phyloP scores from a whole-genome alignment of 176 grass and related monocot species.

The Aegilops speltoides region DNA sequence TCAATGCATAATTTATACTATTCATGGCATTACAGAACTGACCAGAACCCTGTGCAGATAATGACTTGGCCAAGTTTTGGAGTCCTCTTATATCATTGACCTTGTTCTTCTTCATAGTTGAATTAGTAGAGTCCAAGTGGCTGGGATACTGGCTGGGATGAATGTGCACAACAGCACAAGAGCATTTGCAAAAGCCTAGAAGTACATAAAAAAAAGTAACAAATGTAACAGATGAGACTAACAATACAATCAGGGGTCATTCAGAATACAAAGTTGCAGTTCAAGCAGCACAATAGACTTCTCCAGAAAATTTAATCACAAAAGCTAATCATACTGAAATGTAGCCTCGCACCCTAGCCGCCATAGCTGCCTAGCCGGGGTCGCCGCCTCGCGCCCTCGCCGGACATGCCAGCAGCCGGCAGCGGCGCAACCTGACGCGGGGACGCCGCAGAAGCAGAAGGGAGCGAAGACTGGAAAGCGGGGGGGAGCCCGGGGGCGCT shows the following conservation, averaged over 20 bases:
- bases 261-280: neutral
- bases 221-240: neutral
- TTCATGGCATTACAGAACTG: neutral
- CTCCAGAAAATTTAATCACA: neutral
- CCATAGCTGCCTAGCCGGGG: too few species aligned
- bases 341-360: too few species aligned
- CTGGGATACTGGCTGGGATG: neutral
- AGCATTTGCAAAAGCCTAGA: constrained; percentile 73
- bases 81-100: constrained; percentile 48
- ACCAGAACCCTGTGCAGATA: constrained; percentile 35
- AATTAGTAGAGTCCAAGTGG: constrained; percentile 9
- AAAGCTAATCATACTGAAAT: neutral
- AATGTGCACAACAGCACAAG: constrained; percentile 36
- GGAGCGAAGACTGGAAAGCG: too few species aligned
- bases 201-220: constrained; percentile 3
- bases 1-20: neutral
- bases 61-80: constrained; percentile 55
- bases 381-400: too few species aligned
- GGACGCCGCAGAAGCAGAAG: too few species aligned
- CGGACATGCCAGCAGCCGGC: too few species aligned
- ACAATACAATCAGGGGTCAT: neutral
- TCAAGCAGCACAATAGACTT: neutral
- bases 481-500: too few species aligned
- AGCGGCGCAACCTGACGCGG: too few species aligned
- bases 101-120: constrained; percentile 10